Base-by-base conservation (phyloP, 352 stramenopile genomes). In the Elongisporangium anandrum region DNA sequence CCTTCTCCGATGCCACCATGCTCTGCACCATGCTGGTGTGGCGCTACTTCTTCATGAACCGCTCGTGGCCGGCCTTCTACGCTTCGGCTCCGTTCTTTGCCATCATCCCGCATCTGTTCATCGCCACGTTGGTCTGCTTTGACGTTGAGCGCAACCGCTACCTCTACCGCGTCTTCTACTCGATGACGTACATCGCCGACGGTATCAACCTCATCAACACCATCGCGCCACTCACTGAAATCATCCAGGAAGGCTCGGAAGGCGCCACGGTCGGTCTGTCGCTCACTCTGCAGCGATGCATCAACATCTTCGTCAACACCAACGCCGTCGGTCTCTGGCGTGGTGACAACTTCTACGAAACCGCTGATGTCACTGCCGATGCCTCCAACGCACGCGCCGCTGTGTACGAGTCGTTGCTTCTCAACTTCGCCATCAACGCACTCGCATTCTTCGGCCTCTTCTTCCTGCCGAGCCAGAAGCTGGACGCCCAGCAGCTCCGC, bases 381-480 rank as follows among this genome's bases (percentile, higher is more conserved):
- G 72, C 66, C 19, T 62, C 57, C 0, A 54, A 65, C 13, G 75
- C 72, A 5, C 75, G 72, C 47, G 72, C 56, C 57, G 68, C 84
- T n/a, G 77, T 89, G 29, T 59, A 82, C 29, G 22, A 81, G 17
- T 85, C 73, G 52, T 68, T 87, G 16, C 61, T 83, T 29, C 68
- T 86, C 50, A 80, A 74, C 50, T 87, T 77, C 38, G 69, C 60
- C 2, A 62, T 90, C 8, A 90, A 88, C 56, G 66, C 69, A 26
- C 55, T 90, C 50, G 70, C 76, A 3, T 79, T 69, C 61, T 65
- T 84, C 8, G 80, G 75, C 9, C 69, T 90, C n/a, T 80, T 77
- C 53, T 77, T 82, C 64, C 65, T 87, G n/a, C 80, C 80, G 6
- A 72, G 71, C 9, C 81, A 91, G 60, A 91, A 91, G 63, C 71